Evolutionary conservation across 2,329 filamentous ascomycete genomes (phyloP).

Genomic region (Albifimbria verrucaria): DNA sequence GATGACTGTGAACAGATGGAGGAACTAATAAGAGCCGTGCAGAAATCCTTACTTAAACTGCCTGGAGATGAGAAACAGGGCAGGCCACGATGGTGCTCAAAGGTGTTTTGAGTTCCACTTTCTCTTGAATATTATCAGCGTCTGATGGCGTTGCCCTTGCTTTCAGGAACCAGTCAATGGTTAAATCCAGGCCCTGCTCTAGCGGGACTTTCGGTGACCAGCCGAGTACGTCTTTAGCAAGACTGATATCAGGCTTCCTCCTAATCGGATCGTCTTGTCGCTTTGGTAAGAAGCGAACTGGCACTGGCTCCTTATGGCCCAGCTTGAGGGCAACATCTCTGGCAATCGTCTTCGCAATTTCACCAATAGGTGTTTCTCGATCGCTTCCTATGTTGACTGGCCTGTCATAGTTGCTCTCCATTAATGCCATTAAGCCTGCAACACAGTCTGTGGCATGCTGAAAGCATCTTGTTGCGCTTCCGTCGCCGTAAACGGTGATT

Average conservation of each 20-base stretch:
- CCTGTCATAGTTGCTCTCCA: slow-evolving; percentile 7
- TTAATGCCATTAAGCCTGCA: slow-evolving; percentile 3
- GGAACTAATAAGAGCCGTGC: too few species aligned
- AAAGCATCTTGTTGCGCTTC: slow-evolving; percentile 10
- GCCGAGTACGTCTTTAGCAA: slow-evolving; percentile 5
- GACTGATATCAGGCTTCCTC: slow-evolving; percentile 9
- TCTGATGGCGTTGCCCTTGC: not conserved
- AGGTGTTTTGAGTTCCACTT: not conserved
- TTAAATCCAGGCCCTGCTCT: slow-evolving; percentile 7
- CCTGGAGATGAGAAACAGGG: not conserved
- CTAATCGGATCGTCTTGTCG: slow-evolving; percentile 8
- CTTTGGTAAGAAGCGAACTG: slow-evolving; percentile 5
- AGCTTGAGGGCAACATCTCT: slow-evolving; percentile 6
- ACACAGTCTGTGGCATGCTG: slow-evolving; percentile 9
- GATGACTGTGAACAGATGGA: too few species aligned
- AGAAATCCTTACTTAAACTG: too few species aligned
- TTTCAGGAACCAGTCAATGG: slow-evolving; percentile 9
- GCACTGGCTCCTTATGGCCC: slow-evolving; percentile 2
- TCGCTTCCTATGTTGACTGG: slow-evolving; percentile 12
- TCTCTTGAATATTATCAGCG: not conserved
- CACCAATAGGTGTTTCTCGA: slow-evolving; percentile 6
- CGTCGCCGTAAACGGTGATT: slow-evolving; percentile 8
- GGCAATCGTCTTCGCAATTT: slow-evolving; percentile 7
- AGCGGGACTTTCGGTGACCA: slow-evolving; percentile 7
- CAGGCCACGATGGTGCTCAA: not conserved